phyloP scores from a whole-genome alignment of 129 eudicot genomes.

The Solidago caesia region DNA sequence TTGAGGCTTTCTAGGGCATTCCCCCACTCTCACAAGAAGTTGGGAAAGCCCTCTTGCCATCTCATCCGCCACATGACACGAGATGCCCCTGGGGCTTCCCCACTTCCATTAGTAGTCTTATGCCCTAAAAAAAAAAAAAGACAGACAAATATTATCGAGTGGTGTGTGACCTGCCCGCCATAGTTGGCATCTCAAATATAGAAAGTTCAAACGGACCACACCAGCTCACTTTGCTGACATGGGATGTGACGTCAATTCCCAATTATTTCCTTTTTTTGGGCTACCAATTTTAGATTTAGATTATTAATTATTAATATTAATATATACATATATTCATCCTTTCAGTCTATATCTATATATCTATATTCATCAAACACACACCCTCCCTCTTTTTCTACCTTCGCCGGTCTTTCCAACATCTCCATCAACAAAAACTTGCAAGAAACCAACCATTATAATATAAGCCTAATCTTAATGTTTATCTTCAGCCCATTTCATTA shows the following conservation, averaged over 20 bases:
- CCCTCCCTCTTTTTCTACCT: conserved; percentile 1
- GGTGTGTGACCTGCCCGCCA: conserved; percentile 4
- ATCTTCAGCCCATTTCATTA: conserved; percentile 5
- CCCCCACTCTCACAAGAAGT: no score
- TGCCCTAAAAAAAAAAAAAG: no score
- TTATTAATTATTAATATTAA: no score
- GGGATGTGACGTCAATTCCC: conserved; percentile 17
- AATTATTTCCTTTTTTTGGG: not conserved
- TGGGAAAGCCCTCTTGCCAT: no score
- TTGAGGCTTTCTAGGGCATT: no score
- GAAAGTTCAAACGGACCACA: not conserved
- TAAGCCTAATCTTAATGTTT: conserved; percentile 22
- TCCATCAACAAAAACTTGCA: conserved; percentile 21
- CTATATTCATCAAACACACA: conserved; percentile 1
- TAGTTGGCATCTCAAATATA: conserved; percentile 8
- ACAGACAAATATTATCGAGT: conserved; percentile 6
- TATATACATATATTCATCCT: not conserved
- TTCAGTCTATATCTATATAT: conserved; percentile 1
- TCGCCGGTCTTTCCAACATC: conserved; percentile 28
- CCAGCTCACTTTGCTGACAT: conserved; percentile 21
- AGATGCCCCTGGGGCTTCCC: no score
- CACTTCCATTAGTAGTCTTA: no score
- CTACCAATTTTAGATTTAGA: conserved; percentile 19
- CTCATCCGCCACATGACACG: no score
- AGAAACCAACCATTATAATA: conserved; percentile 1